Evolutionary conservation across 2,329 filamentous ascomycete species (phyloP).

Genomic region (Aspergillus sp.): DNA sequence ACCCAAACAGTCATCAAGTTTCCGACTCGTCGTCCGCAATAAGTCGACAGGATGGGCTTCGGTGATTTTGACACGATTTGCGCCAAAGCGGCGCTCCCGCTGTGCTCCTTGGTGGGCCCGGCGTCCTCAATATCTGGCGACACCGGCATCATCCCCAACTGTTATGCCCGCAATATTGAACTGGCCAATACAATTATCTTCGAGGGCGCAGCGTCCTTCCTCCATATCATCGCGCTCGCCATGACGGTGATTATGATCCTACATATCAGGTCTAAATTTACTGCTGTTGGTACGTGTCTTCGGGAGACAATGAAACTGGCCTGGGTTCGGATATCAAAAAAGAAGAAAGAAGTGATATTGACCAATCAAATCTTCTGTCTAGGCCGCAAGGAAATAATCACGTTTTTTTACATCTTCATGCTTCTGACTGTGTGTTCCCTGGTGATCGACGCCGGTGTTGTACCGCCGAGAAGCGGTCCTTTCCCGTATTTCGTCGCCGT

Average conservation of each 20-base stretch:
- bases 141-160: constrained; percentile 81
- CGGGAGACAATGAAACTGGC: background rate
- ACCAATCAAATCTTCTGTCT: constrained; percentile 13
- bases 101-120: constrained; percentile 82
- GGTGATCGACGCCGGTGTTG: constrained; percentile 87
- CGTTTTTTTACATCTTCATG: constrained; percentile 97
- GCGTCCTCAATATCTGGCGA: constrained; percentile 61
- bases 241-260: constrained; percentile 99
- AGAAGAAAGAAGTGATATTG: background rate
- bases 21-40: background rate
- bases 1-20: constrained; percentile 48
- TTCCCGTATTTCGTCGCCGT: constrained; percentile 91
- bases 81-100: constrained; percentile 76
- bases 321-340: background rate
- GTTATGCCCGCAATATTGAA: constrained; percentile 93
- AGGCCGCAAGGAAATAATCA: constrained; percentile 72
- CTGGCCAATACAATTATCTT: constrained; percentile 98
- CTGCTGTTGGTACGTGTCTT: constrained; percentile 75
- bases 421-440: constrained; percentile 84
- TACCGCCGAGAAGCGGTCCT: constrained; percentile 74
- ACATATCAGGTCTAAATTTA: constrained; percentile 96
- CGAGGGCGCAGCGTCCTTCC: constrained; percentile 83
- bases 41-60: constrained; percentile 62
- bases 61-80: constrained; percentile 89
- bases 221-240: constrained; percentile 83